phyloP scores from a whole-genome alignment of 164 flowering plant species.

The Houttuynia cordata region DNA sequence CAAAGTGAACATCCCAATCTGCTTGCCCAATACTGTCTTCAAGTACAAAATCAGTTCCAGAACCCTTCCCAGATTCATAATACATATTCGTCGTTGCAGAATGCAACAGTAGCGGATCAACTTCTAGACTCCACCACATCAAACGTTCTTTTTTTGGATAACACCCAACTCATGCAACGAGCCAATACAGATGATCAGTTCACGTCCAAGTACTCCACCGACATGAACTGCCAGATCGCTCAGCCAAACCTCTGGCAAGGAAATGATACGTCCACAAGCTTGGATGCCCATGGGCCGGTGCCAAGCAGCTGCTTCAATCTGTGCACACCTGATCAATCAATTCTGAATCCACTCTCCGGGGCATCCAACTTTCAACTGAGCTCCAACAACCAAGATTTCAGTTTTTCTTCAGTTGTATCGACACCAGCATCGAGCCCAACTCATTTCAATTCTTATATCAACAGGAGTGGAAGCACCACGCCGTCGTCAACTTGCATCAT shows the following conservation, averaged over 20 bases:
- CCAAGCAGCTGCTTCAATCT: constrained; percentile 4
- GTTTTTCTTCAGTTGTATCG: constrained; percentile 33
- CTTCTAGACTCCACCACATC: constrained; percentile 17
- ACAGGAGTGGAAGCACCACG: constrained; percentile 30
- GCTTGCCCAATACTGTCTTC: constrained; percentile 22
- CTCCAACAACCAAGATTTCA: constrained; percentile 16
- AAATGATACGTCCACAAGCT: constrained; percentile 10
- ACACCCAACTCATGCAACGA: constrained; percentile 22
- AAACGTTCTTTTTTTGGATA: constrained; percentile 12
- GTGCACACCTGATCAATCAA: constrained; percentile 12
- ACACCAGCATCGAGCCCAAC: constrained; percentile 53
- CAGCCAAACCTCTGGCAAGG: constrained; percentile 27
- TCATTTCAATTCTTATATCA: constrained; percentile 31
- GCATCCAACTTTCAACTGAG: constrained; percentile 17
- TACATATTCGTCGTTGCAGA: constrained; percentile 12
- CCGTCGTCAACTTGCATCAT: constrained; percentile 27
- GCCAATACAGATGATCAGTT: constrained; percentile 20
- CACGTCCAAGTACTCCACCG: constrained; percentile 10
- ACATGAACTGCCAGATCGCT: constrained; percentile 7
- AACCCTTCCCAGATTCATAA: constrained; percentile 14
- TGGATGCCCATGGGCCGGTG: constrained; percentile 9
- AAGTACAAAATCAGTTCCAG: constrained; percentile 15
- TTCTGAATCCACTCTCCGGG: constrained; percentile 15
- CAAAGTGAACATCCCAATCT: constrained; percentile 19
- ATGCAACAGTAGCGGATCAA: constrained; percentile 1